Evolutionary conservation across 176 grass and related monocot species (phyloP), one percentile per base, ranked within the genome.

Genomic region (Paspalum notatum): DNA sequence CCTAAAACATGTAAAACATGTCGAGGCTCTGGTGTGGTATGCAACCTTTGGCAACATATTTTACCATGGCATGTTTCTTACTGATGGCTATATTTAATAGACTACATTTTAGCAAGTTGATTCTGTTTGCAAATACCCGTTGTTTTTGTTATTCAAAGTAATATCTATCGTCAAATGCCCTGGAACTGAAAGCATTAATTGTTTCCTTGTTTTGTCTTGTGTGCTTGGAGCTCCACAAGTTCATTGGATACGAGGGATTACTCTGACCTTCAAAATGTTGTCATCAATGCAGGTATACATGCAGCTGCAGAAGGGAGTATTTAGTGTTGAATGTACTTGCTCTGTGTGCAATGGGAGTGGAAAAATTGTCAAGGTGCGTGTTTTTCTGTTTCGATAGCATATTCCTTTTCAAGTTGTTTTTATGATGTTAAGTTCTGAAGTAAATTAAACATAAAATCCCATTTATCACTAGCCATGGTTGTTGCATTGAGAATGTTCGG

Each of bases 1-100:
- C 96, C 96, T 83, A 87, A 95, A 91, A 92, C 90, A 89, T 98
- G 96, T 83, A 98, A 86, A 83, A 52, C 92, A 72, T 98, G 96
- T 78, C 83, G 77, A 93, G 96, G 96, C 70, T 74, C 90, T 61
- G 96, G 96, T 74, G 82, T 86, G 90, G 96, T 98, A 71, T 81
- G 88, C 85, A 54, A 68, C 26, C 66, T 83, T 71, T 64, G 27
- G 45, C 70, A 86, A 52, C 9, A 38, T 27, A 24, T 51, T 86
- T 80, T 81, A 32, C 10, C 18, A 50, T 25, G 70, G 48, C 67
- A 71, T 80, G 12, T 79, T 52, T 80, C 32, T 52, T 55, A 43
- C 55, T 39, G 2, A 50, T 58, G 8, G 10, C 60, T 78, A 25
- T 7, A 65, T 17, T 64, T 40, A 52, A 39, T 56, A 41, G 27